These are phyloP conservation scores for Aspergillus asperescens DNA, from an alignment of 495 filamentous ascomycete genomes.

Conservation along the genomic window DNA sequence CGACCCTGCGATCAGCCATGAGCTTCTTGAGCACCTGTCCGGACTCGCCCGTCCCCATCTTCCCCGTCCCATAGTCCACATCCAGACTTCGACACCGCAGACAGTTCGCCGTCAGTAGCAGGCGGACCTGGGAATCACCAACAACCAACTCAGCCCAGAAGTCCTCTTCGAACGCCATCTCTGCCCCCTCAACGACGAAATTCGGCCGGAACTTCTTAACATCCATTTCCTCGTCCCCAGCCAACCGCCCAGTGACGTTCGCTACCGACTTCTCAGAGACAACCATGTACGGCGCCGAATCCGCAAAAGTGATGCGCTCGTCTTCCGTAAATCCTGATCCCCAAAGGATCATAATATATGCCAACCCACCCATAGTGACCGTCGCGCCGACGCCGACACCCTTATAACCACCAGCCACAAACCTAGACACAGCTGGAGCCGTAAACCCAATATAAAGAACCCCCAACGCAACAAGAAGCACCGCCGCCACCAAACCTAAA, in stretches of 20 bases:
- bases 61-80: slow-evolving; percentile 74
- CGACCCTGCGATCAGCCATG: slow-evolving; percentile 72
- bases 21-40: slow-evolving; percentile 69
- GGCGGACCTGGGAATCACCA: slow-evolving; percentile 18
- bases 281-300: slow-evolving; percentile 72
- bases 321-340: slow-evolving; percentile 16
- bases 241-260: slow-evolving; percentile 58
- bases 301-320: slow-evolving; percentile 66
- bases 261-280: slow-evolving; percentile 63
- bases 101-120: slow-evolving; percentile 73
- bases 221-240: slow-evolving; percentile 56
- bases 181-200: slow-evolving; percentile 62
- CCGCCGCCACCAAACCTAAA: neutral
- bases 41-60: slow-evolving; percentile 55
- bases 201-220: slow-evolving; percentile 83
- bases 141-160: slow-evolving; percentile 69
- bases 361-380: neutral
- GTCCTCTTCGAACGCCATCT: slow-evolving; percentile 71
- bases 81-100: slow-evolving; percentile 74
- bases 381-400: neutral
- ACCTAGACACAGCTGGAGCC: neutral
- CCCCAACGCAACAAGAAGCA: neutral
- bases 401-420: neutral
- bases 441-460: neutral
- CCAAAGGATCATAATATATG: neutral